phyloP scores from a whole-genome alignment of 2,329 filamentous ascomycete genomes.

The Sporothrix variecibatus region DNA sequence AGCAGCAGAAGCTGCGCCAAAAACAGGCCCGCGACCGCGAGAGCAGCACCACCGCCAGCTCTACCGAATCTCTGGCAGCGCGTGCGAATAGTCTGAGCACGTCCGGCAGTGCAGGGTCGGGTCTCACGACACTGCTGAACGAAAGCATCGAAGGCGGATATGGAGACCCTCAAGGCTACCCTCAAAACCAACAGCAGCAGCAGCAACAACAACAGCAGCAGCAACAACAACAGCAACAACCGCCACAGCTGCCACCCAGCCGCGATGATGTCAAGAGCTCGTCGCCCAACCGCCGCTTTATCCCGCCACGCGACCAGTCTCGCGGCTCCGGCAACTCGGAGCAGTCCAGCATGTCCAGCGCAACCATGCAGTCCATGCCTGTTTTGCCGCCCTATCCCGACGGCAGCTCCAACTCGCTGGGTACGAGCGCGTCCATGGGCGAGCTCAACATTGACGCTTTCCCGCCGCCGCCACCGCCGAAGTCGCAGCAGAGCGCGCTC shows the following conservation, averaged over 20 bases:
- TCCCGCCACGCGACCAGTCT: slow-evolving; percentile 54
- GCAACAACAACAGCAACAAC: slow-evolving; percentile 35
- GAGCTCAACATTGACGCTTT: slow-evolving; percentile 65
- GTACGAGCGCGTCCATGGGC: slow-evolving; percentile 46
- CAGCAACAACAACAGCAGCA: slow-evolving; percentile 35
- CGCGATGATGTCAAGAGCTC: slow-evolving; percentile 36
- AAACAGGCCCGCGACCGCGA: slow-evolving; percentile 61
- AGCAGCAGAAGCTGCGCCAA: slow-evolving; percentile 82
- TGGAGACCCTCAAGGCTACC: slow-evolving; percentile 36
- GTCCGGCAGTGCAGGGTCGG: slow-evolving; percentile 58
- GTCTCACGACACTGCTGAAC: slow-evolving; percentile 60
- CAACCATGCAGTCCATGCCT: slow-evolving; percentile 73
- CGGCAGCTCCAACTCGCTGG: slow-evolving; percentile 54
- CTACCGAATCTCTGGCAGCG: neutral
- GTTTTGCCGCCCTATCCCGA: slow-evolving; percentile 71
- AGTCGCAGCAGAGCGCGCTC: slow-evolving; percentile 81
- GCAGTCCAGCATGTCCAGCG: slow-evolving; percentile 71
- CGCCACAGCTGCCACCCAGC: slow-evolving; percentile 35
- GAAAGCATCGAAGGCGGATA: slow-evolving; percentile 61
- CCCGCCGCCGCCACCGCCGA: slow-evolving; percentile 73
- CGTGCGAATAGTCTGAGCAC: slow-evolving; percentile 61
- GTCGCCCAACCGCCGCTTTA: slow-evolving; percentile 54
- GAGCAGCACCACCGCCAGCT: slow-evolving; percentile 59
- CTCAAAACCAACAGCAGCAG: slow-evolving; percentile 36
- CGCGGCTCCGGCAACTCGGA: slow-evolving; percentile 56